phyloP scores from a whole-genome alignment of 805 yeast genomes.

The Candida ascalaphidarum region DNA sequence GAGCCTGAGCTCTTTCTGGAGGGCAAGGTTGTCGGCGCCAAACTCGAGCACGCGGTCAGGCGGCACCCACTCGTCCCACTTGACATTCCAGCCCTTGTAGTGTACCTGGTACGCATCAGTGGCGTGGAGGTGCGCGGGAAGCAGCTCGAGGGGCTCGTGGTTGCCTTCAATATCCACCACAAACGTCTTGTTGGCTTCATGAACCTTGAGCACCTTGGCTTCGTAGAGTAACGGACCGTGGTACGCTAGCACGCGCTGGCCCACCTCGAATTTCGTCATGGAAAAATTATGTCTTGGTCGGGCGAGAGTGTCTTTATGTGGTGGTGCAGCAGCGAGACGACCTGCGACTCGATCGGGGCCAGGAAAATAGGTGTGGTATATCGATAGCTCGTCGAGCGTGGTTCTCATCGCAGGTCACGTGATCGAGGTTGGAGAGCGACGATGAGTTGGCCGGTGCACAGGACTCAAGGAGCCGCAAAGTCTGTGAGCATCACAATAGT shows the following conservation, averaged over 20 bases:
- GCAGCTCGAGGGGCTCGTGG: slow-evolving; percentile 22
- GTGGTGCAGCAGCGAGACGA: too few species aligned
- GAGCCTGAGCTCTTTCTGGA: slow-evolving; percentile 52
- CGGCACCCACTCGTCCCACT: slow-evolving; percentile 97
- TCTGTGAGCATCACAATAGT: too few species aligned
- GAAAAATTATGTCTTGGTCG: too few species aligned
- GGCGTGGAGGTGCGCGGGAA: slow-evolving; percentile 17
- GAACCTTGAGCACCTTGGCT: slow-evolving; percentile 66
- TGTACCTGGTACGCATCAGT: slow-evolving; percentile 60
- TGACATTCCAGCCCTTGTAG: slow-evolving; percentile 90
- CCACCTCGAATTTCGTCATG: slow-evolving; percentile 12
- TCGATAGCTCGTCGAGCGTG: too few species aligned
- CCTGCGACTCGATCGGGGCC: too few species aligned
- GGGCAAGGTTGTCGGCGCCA: slow-evolving; percentile 57
- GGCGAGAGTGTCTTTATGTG: too few species aligned
- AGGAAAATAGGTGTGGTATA: too few species aligned
- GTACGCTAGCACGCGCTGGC: slow-evolving; percentile 50
- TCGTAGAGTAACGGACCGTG: slow-evolving; percentile 90
- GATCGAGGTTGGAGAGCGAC: too few species aligned
- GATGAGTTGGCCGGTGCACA: too few species aligned
- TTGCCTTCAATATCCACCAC: slow-evolving; percentile 34
- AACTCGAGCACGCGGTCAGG: slow-evolving; percentile 56
- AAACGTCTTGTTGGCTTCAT: slow-evolving; percentile 41
- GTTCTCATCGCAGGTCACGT: too few species aligned
- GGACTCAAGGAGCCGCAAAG: too few species aligned